Percentiles rank a stretch among this genome's conserved stretches.
Evolutionary conservation across 1,139 yeast genomes (phyloP).

Genomic region (Geotrichum australiense): DNA sequence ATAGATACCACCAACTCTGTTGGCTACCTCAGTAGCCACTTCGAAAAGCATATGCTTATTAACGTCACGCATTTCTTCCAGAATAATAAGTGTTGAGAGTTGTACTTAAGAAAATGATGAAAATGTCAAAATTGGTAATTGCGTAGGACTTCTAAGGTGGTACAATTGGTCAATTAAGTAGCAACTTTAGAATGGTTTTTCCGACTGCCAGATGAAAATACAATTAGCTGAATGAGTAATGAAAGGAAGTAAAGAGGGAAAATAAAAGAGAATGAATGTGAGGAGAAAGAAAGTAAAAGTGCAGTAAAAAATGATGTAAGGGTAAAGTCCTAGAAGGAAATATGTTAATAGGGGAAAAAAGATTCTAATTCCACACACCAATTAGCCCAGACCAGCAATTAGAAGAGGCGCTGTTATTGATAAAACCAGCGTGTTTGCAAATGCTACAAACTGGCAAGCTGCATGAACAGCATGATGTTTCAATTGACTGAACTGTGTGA

Average conservation of each 20-base stretch:
- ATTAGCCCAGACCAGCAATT: background rate
- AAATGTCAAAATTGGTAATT: too few species aligned
- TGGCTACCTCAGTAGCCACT: constrained; percentile 96
- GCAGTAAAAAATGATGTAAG: background rate
- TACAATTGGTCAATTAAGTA: too few species aligned
- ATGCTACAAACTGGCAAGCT: too few species aligned
- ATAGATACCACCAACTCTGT: constrained; percentile 95
- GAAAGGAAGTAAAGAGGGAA: background rate
- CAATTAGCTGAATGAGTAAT: background rate
- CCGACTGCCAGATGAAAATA: background rate
- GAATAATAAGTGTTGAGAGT: background rate
- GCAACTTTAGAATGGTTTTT: too few species aligned
- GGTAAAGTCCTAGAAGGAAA: background rate
- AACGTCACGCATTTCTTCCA: constrained; percentile 37
- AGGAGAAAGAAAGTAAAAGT: background rate
- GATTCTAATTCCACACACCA: constrained; percentile 3
- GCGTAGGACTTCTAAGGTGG: too few species aligned
- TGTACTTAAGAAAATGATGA: too few species aligned
- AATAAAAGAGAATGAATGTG: background rate
- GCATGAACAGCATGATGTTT: too few species aligned
- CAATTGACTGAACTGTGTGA: too few species aligned
- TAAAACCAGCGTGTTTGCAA: too few species aligned
- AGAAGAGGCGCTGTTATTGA: too few species aligned
- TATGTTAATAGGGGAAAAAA: constrained; percentile 1
- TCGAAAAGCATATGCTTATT: constrained; percentile 84